A percentile compares a stretch with the other conserved stretches of the same genome.
These are phyloP conservation scores for Mycena leptocephala DNA, from an alignment of 768 basidiomycete genomes.

Conservation along the genomic window DNA sequence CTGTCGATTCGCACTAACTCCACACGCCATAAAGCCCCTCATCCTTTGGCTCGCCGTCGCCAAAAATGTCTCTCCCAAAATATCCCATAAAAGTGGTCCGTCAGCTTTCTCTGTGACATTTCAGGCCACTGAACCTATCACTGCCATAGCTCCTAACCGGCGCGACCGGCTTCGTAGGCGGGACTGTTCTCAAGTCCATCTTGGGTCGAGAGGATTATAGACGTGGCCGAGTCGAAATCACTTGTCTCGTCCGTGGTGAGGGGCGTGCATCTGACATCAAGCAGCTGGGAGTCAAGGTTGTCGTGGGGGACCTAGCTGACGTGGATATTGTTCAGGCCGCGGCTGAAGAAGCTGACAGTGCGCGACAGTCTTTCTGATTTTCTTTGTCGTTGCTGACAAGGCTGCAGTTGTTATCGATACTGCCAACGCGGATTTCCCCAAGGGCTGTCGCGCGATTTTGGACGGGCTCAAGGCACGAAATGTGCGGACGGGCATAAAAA, in stretches of 20 bases:
- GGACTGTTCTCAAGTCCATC: constrained; percentile 18
- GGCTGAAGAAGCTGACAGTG: constrained; percentile 24
- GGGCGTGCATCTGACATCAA: constrained; percentile 8
- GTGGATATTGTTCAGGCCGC: constrained; percentile 22
- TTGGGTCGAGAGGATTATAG: constrained; percentile 23
- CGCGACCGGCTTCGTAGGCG: constrained; percentile 34
- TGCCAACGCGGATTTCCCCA: constrained; percentile 35
- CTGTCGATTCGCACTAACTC: not conserved
- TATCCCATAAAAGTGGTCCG: constrained; percentile 24
- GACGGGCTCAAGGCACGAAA: constrained; percentile 28
- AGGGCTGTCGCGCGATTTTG: constrained; percentile 22
- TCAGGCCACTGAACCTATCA: too few species aligned
- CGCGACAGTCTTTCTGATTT: not conserved
- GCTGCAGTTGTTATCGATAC: constrained; percentile 28
- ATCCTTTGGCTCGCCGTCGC: not conserved
- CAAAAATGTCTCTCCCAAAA: constrained; percentile 4
- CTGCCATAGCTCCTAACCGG: constrained; percentile 32
- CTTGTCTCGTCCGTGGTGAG: constrained; percentile 34
- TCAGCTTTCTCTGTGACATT: not conserved
- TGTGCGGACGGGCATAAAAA: constrained; percentile 15
- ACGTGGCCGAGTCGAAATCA: constrained; percentile 26
- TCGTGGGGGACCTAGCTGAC: constrained; percentile 31
- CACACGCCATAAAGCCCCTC: not conserved
- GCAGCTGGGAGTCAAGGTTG: constrained; percentile 24
- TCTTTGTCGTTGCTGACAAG: not conserved